Conservation (phyloP, 306 rosid genomes). For the Inga laurina region DNA sequence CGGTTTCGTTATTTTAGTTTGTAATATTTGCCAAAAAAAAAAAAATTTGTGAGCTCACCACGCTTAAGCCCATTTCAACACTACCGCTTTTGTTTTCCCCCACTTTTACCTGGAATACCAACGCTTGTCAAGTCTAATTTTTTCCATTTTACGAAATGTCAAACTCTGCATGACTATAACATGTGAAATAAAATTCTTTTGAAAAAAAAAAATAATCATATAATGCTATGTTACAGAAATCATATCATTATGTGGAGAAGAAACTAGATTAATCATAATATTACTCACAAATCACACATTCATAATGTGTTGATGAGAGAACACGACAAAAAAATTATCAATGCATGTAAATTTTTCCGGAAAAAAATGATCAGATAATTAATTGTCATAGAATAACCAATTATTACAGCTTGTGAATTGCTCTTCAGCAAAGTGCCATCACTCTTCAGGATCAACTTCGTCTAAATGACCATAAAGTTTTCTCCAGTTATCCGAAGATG, state of each 20-base stretch:
- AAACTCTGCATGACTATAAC: background rate
- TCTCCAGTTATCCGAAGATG: constrained; percentile 66
- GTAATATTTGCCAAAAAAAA: no score
- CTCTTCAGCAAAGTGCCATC: background rate
- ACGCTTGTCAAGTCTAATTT: background rate
- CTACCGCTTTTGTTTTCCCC: no score
- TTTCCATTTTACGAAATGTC: no score
- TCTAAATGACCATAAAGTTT: constrained; percentile 64
- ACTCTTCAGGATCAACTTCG: constrained; percentile 21
- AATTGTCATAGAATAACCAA: background rate
- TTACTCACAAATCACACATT: background rate
- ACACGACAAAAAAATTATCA: background rate
- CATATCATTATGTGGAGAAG: background rate
- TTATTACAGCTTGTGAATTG: background rate
- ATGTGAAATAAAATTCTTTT: background rate
- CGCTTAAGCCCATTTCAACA: no score
- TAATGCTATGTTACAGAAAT: background rate
- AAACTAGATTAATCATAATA: background rate
- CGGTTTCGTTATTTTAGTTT: no score
- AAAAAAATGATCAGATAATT: background rate
- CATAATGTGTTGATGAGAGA: background rate
- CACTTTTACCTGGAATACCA: background rate
- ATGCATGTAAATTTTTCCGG: background rate
- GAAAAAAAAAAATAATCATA: background rate
- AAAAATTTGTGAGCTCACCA: no score